Conservation (phyloP, 1,284 basidiomycete genomes). For the Mycosarcoma mackinlayi region DNA sequence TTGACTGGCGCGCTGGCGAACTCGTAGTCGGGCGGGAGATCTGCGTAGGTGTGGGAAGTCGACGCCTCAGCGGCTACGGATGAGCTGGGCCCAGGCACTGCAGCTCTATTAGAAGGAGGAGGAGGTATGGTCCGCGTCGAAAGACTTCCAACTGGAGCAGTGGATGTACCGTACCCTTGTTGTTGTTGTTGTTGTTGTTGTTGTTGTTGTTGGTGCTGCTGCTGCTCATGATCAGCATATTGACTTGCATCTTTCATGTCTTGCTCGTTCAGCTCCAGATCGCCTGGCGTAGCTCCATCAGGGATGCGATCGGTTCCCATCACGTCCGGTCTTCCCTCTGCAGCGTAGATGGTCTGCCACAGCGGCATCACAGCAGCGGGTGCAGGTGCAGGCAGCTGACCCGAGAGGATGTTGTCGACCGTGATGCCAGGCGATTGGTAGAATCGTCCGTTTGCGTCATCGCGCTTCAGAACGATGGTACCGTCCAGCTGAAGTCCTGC, state of each 20-base stretch:
- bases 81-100: constrained; percentile 4
- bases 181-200: constrained; percentile 20
- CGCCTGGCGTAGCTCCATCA: constrained; percentile 56
- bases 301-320: constrained; percentile 60
- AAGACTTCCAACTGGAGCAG: constrained; percentile 20
- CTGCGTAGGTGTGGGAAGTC: constrained; percentile 15
- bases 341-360: constrained; percentile 62
- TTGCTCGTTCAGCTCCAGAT: constrained; percentile 48
- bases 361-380: constrained; percentile 52
- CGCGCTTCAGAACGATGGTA: constrained; percentile 59
- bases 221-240: constrained; percentile 29
- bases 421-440: constrained; percentile 53
- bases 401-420: constrained; percentile 49
- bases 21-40: constrained; percentile 52
- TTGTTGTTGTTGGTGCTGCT: constrained; percentile 15
- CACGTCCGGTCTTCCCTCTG: constrained; percentile 55
- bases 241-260: constrained; percentile 47
- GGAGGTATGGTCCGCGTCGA: constrained; percentile 20
- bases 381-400: constrained; percentile 39
- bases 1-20: constrained; percentile 37
- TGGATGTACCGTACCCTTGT: neutral
- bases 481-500: constrained; percentile 67
- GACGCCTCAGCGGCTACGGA: neutral
- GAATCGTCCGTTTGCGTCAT: constrained; percentile 61
- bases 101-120: neutral